Percentiles rank a stretch among this genome's conserved stretches.
phyloP scores from a whole-genome alignment of 257 asterid genomes.

The Solanum chmielewskii region DNA sequence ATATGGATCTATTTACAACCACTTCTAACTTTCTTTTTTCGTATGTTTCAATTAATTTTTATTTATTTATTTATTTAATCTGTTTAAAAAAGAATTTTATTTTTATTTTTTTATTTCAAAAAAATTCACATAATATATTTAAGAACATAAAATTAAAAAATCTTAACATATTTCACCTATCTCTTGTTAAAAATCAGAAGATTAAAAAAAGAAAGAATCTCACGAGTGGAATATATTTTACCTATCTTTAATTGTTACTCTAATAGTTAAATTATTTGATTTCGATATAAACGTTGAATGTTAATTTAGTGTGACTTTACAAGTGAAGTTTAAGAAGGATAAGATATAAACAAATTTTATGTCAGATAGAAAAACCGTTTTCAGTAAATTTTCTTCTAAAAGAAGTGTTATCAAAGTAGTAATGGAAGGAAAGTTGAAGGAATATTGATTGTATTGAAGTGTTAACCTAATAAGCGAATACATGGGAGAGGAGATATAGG shows the following conservation, averaged over 20 bases:
- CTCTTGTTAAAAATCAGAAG: background rate
- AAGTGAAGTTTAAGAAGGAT: background rate
- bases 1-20: background rate
- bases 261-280: background rate
- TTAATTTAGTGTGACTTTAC: background rate
- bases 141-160: background rate
- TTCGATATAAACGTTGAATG: background rate
- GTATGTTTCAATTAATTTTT: background rate
- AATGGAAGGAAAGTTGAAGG: background rate
- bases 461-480: no score
- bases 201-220: no score
- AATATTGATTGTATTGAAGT: no score
- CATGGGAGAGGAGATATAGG: no score
- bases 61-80: no score
- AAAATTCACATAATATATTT: background rate
- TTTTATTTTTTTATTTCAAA: no score
- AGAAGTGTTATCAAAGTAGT: background rate
- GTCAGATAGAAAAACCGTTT: background rate
- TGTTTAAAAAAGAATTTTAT: no score
- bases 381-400: fast-evolving
- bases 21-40: no score
- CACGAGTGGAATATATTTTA: background rate
- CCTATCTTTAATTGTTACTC: background rate
- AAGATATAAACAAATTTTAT: background rate
- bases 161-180: background rate